Conservation (phyloP, 2,329 filamentous ascomycete species). For the Aspergillus tubingensis region DNA sequence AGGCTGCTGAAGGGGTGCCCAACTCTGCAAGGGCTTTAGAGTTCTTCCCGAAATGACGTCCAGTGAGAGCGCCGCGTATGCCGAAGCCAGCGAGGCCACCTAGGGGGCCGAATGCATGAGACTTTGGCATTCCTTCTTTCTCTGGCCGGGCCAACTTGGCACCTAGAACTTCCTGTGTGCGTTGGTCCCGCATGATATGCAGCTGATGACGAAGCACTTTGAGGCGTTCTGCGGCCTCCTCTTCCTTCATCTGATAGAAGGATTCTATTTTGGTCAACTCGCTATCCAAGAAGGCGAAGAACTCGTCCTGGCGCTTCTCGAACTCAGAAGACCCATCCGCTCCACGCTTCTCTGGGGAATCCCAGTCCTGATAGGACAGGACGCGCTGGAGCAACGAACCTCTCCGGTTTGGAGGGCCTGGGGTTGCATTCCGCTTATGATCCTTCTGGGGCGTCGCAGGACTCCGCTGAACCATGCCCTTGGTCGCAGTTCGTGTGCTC, state of each 20-base stretch:
- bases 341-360: slow-evolving; percentile 49
- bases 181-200: slow-evolving; percentile 86
- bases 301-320: slow-evolving; percentile 75
- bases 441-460: slow-evolving; percentile 14
- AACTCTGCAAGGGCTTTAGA: slow-evolving; percentile 52
- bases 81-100: slow-evolving; percentile 28
- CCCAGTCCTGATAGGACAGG: slow-evolving; percentile 39
- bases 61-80: slow-evolving; percentile 46
- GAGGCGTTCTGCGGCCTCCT: slow-evolving; percentile 75
- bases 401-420: slow-evolving; percentile 26
- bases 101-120: slow-evolving; percentile 29
- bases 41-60: slow-evolving; percentile 57
- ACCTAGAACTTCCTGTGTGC: slow-evolving; percentile 69
- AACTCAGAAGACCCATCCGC: slow-evolving; percentile 61
- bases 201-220: slow-evolving; percentile 75
- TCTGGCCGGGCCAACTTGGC: slow-evolving; percentile 23
- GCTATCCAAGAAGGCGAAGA: slow-evolving; percentile 78
- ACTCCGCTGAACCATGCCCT: slow-evolving; percentile 9
- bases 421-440: slow-evolving; percentile 26
- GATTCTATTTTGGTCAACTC: slow-evolving; percentile 89
- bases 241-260: slow-evolving; percentile 87
- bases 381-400: slow-evolving; percentile 40
- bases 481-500: slow-evolving; percentile 12
- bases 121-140: slow-evolving; percentile 22
- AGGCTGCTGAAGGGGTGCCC: slow-evolving; percentile 41